Conservation (phyloP, 768 basidiomycete species). For the Mycena capillaripes region DNA sequence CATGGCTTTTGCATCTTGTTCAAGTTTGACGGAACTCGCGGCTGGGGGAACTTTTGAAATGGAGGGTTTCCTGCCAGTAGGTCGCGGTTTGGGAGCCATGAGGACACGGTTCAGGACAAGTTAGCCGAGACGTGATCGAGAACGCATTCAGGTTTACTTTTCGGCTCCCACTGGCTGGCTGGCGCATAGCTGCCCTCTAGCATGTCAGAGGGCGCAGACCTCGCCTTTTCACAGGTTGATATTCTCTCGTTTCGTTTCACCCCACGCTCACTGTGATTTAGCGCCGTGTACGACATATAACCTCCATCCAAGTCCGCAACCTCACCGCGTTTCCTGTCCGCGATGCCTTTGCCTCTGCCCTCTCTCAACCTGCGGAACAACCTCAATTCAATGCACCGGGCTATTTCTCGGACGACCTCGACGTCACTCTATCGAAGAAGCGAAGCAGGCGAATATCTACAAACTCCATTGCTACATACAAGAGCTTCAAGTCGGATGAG, state of each 20-base stretch:
- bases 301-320: constrained; percentile 81
- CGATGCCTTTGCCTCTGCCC: constrained; percentile 82
- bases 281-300: constrained; percentile 82
- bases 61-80: constrained; percentile 46
- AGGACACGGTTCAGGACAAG: not conserved
- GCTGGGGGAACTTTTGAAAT: constrained; percentile 40
- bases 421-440: constrained; percentile 69
- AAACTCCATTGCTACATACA: constrained; percentile 66
- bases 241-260: constrained; percentile 7
- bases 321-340: constrained; percentile 88
- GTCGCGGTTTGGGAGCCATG: constrained; percentile 63
- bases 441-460: constrained; percentile 73
- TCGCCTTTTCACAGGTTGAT: constrained; percentile 26
- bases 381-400: constrained; percentile 71
- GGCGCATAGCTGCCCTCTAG: not conserved
- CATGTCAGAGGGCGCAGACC: constrained; percentile 25
- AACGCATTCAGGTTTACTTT: not conserved
- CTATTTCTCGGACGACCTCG: constrained; percentile 78
- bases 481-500: constrained; percentile 62
- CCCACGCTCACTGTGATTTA: constrained; percentile 47
- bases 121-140: constrained; percentile 25
- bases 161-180: constrained; percentile 5
- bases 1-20: constrained; percentile 58
- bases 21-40: constrained; percentile 46
- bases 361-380: constrained; percentile 75